These are phyloP conservation scores for Candida palmyrensis DNA, from an alignment of 805 yeast genomes.

Conservation along the genomic window DNA sequence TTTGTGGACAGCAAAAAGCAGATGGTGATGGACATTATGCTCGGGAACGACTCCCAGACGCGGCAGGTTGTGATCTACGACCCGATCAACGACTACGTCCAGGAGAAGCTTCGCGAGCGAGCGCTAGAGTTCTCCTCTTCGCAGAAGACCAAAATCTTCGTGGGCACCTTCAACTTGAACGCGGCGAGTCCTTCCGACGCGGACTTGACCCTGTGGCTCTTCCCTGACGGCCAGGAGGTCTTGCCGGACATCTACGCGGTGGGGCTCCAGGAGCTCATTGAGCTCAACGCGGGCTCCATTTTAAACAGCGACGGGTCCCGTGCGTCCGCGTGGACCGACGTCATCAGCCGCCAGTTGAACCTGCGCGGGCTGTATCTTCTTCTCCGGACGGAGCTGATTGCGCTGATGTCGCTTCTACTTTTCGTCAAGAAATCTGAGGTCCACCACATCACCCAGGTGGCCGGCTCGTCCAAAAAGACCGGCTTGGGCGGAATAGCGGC, in stretches of 20 bases:
- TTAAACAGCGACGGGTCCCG: slow-evolving; percentile 79
- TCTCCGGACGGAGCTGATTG: slow-evolving; percentile 69
- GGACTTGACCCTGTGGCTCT: slow-evolving; percentile 75
- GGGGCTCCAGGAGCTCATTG: slow-evolving; percentile 93
- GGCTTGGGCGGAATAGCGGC: slow-evolving; percentile 97
- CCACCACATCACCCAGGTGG: slow-evolving; percentile 64
- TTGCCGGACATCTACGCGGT: slow-evolving; percentile 80
- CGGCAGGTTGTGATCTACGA: slow-evolving; percentile 71
- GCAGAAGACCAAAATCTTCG: slow-evolving; percentile 58
- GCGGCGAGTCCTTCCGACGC: slow-evolving; percentile 49
- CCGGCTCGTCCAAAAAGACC: slow-evolving; percentile 92
- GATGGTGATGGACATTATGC: slow-evolving; percentile 76
- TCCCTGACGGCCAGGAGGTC: slow-evolving; percentile 45
- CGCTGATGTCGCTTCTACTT: slow-evolving; percentile 60
- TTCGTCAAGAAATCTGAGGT: slow-evolving; percentile 44
- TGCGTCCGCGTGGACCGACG: slow-evolving; percentile 72
- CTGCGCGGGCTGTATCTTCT: slow-evolving; percentile 45
- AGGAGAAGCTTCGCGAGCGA: slow-evolving; percentile 48
- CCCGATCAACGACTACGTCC: slow-evolving; percentile 84
- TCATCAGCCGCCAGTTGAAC: slow-evolving; percentile 60
- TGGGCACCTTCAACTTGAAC: slow-evolving; percentile 85
- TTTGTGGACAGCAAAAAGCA: slow-evolving; percentile 91
- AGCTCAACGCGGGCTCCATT: slow-evolving; percentile 86
- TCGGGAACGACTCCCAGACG: slow-evolving; percentile 74
- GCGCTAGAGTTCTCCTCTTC: slow-evolving; percentile 54